Percentiles rank a stretch among this genome's conserved stretches.
Conservation (phyloP, 2,329 filamentous ascomycete species). For the Microsporum canis region DNA sequence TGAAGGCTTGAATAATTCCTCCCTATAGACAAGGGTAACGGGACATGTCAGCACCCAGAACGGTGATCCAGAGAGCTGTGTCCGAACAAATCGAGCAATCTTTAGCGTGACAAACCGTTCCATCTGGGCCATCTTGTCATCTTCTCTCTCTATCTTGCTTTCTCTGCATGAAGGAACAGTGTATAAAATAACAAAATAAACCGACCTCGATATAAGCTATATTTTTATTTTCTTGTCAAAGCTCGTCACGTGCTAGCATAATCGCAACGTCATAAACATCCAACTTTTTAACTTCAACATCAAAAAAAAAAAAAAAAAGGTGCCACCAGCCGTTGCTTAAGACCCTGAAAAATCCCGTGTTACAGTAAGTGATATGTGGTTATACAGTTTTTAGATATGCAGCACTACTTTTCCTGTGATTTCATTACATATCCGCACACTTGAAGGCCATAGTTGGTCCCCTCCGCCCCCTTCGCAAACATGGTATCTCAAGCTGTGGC, state of each 20-base stretch:
- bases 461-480: background rate
- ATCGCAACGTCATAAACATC: slow-evolving; percentile 2
- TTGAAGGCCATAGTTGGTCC: background rate
- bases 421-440: background rate
- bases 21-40: background rate
- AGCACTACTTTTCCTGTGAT: background rate
- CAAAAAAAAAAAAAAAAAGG: background rate
- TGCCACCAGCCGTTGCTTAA: background rate
- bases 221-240: background rate
- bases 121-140: background rate
- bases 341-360: background rate
- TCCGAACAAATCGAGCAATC: background rate
- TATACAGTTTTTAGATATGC: background rate
- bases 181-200: background rate
- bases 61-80: background rate
- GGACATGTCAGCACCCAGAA: background rate
- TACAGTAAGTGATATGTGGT: background rate
- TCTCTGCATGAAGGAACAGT: background rate
- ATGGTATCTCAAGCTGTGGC: background rate
- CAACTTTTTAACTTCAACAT: background rate
- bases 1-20: background rate
- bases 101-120: background rate
- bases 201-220: background rate
- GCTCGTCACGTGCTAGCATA: background rate
- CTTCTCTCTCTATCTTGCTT: background rate